A percentile compares a stretch with the other conserved stretches of the same genome.
phyloP scores from a whole-genome alignment of 1,284 basidiomycete genomes.

The Cutaneotrichosporon sp. region DNA sequence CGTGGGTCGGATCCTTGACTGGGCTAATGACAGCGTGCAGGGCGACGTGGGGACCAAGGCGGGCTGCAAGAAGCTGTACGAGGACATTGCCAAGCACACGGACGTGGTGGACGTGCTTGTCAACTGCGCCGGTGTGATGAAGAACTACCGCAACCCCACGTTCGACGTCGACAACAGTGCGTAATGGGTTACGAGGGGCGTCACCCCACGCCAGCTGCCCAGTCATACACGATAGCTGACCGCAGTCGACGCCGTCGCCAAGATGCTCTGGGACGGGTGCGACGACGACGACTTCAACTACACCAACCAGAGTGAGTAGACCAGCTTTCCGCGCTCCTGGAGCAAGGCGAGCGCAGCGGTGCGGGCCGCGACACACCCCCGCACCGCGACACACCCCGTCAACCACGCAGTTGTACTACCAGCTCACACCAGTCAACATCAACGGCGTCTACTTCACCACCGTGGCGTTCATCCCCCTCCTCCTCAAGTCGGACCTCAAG shows the following conservation, averaged over 20 bases:
- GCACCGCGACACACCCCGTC: no score
- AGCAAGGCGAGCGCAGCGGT: no score
- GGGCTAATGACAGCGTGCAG: slow-evolving; percentile 34
- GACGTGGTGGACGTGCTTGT: slow-evolving; percentile 43
- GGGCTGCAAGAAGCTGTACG: slow-evolving; percentile 39
- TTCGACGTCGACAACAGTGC: slow-evolving; percentile 39
- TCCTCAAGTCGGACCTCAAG: slow-evolving; percentile 42
- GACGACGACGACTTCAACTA: slow-evolving; percentile 40
- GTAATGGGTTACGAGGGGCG: no score
- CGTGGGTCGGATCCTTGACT: neutral
- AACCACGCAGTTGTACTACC: no score
- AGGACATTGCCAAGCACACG: slow-evolving; percentile 35
- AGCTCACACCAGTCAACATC: slow-evolving; percentile 44
- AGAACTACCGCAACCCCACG: slow-evolving; percentile 33
- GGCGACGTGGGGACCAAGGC: slow-evolving; percentile 51
- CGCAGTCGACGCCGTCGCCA: slow-evolving; percentile 40
- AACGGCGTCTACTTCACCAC: slow-evolving; percentile 50
- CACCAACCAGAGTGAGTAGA: slow-evolving; percentile 30
- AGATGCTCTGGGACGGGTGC: slow-evolving; percentile 41
- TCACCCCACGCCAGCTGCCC: no score
- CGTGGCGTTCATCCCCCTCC: slow-evolving; percentile 42
- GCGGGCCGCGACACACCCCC: no score
- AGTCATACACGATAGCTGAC: neutral
- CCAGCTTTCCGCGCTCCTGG: neutral
- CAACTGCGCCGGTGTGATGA: slow-evolving; percentile 48